These are phyloP conservation scores for Ochromonadaceae sp. DNA, from an alignment of 352 stramenopile genomes.

Conservation along the genomic window DNA sequence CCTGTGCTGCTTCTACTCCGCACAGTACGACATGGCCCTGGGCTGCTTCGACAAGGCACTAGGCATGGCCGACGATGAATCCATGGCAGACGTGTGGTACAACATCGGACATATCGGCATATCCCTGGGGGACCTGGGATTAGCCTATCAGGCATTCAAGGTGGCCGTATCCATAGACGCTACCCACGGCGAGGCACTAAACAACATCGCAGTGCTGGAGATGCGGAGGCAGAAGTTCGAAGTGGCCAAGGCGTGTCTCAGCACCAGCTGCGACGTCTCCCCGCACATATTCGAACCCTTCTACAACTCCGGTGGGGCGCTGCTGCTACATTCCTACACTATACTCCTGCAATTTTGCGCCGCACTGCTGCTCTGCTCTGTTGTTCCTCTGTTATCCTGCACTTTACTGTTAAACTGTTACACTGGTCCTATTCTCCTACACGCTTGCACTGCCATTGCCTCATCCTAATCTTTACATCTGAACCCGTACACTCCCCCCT, in stretches of 20 bases:
- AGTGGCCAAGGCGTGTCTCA: conserved; percentile 57
- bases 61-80: conserved; percentile 59
- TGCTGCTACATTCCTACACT: background rate
- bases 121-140: conserved; percentile 68
- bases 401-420: too few species aligned
- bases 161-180: conserved; percentile 68
- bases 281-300: conserved; percentile 73
- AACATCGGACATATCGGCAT: conserved; percentile 79
- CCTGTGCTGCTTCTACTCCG: conserved; percentile 78
- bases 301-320: conserved; percentile 46
- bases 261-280: conserved; percentile 50
- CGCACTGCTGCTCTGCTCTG: too few species aligned
- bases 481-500: background rate
- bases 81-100: conserved; percentile 80
- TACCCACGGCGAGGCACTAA: conserved; percentile 73
- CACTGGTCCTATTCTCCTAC: too few species aligned
- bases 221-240: conserved; percentile 65
- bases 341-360: too few species aligned
- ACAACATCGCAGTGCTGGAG: conserved; percentile 71
- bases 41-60: conserved; percentile 77
- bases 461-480: background rate
- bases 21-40: conserved; percentile 81
- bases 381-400: too few species aligned
- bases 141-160: conserved; percentile 83
- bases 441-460: background rate